Base-by-base conservation (phyloP, 805 yeast genomes). In the Barnettozyma vustinii region DNA sequence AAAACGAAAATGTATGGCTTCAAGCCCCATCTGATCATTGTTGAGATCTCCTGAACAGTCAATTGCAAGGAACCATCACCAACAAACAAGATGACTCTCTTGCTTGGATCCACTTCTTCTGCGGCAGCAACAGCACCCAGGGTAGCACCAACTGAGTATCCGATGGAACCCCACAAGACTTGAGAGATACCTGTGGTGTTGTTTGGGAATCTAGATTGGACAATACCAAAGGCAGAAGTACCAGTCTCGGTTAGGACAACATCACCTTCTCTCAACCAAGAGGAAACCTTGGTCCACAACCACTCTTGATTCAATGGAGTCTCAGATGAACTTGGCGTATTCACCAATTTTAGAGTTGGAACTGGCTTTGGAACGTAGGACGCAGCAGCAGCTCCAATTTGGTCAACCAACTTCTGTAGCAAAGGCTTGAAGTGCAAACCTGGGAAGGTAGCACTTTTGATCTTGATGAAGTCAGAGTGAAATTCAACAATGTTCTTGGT, bases 31-130 rank as follows among this genome's bases (percentile, higher is more conserved):
- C 82, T 77, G 62, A 80, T 72, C 76, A 81, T 76, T 55, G 86
- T 82, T 48, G 85, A 79, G 62, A 83, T 80, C 64, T 84, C 85
- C 71, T 82, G 87, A 33, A 81, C 86, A 13, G 89, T 82, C 67
- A 83, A 74, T 70, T 83, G 89, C 59, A 83, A 72, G 41, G 88
- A 83, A 65, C 89, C 89, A 66, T 83, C 89, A 71, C 89, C 89
- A 56, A 81, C 78, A 64, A 83, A 83, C 52, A 83, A 69, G 51
- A 81, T 73, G 47, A 80, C 85, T 74, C 88, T 78, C 67, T 74
- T 79, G 51, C 64, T 62, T 55, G 80, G 81, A 61, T 80, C 79
- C 49, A 79, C 60, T 66, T 83, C 87, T 61, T 78, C 48, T 35
- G 52, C 50, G 8, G 52, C 52, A 12, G 52, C 52, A 10, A 40